These are phyloP conservation scores for Quercus glauca DNA, from an alignment of 306 rosid genomes.

Conservation along the genomic window DNA sequence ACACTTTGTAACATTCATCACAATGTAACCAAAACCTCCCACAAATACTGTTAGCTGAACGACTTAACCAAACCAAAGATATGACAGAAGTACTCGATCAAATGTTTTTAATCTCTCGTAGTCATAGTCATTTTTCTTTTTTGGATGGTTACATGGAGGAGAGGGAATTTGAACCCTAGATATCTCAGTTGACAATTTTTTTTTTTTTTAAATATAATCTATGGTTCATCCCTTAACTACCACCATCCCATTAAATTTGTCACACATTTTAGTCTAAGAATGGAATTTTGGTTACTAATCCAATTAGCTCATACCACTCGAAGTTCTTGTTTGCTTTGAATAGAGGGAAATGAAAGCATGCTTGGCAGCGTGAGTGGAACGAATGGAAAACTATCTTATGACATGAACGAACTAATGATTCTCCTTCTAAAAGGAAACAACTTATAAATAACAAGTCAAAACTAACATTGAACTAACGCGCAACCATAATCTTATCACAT, in stretches of 20 bases:
- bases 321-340: no score
- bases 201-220: neutral
- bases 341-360: no score
- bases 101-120: neutral
- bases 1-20: neutral
- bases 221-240: neutral
- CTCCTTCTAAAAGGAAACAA: neutral
- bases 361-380: no score
- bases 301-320: no score
- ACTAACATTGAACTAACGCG: neutral
- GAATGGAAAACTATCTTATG: no score
- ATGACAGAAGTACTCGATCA: neutral
- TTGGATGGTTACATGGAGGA: no score
- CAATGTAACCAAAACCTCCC: neutral
- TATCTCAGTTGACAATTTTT: no score
- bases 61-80: neutral
- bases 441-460: neutral
- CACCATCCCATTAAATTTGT: no score
- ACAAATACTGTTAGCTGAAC: neutral
- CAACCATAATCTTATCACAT: neutral
- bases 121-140: neutral
- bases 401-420: neutral
- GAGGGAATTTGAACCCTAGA: no score
- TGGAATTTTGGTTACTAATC: no score
- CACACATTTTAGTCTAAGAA: no score